phyloP scores from a whole-genome alignment of 2,329 filamentous ascomycete genomes.

The Penicillium vulpinum region DNA sequence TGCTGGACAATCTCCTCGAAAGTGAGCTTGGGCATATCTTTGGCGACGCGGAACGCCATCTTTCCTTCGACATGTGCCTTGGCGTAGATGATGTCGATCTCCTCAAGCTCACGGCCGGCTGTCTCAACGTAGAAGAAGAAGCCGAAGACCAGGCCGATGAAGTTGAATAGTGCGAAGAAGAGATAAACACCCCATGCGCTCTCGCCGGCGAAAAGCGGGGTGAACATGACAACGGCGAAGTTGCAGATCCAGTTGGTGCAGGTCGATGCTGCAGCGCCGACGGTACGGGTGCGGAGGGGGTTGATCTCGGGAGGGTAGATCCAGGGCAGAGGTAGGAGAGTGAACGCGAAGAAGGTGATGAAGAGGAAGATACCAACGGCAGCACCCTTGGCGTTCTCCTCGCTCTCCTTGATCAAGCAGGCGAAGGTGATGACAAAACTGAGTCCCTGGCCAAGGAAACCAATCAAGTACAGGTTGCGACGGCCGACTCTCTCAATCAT shows the following conservation, averaged over 20 bases:
- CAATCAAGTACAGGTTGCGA: slow-evolving; percentile 37
- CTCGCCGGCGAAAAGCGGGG: slow-evolving; percentile 37
- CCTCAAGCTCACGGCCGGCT: slow-evolving; percentile 43
- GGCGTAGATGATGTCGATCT: slow-evolving; percentile 23
- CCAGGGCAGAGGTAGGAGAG: slow-evolving; percentile 24
- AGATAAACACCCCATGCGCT: slow-evolving; percentile 43
- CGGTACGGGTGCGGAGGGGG: slow-evolving; percentile 54
- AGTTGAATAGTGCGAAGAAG: slow-evolving; percentile 43
- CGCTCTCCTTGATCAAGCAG: slow-evolving; percentile 30
- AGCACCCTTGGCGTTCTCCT: slow-evolving; percentile 34
- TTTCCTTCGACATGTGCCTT: slow-evolving; percentile 22
- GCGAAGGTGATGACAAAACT: slow-evolving; percentile 36
- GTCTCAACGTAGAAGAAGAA: slow-evolving; percentile 56
- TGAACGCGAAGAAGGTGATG: slow-evolving; percentile 66
- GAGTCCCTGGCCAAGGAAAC: slow-evolving; percentile 31
- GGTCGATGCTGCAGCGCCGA: slow-evolving; percentile 53
- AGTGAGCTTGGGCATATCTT: slow-evolving; percentile 32
- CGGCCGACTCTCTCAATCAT: slow-evolving; percentile 43
- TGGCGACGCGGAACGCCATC: slow-evolving; percentile 28
- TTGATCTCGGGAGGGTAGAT: slow-evolving; percentile 38
- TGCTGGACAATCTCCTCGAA: slow-evolving; percentile 28
- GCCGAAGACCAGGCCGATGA: slow-evolving; percentile 48
- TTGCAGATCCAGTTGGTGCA: slow-evolving; percentile 57
- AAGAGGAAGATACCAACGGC: slow-evolving; percentile 65
- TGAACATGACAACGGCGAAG: slow-evolving; percentile 54